Evolutionary conservation across 768 basidiomycete genomes (phyloP).

Genomic region (Gloeophyllum trabeum): DNA sequence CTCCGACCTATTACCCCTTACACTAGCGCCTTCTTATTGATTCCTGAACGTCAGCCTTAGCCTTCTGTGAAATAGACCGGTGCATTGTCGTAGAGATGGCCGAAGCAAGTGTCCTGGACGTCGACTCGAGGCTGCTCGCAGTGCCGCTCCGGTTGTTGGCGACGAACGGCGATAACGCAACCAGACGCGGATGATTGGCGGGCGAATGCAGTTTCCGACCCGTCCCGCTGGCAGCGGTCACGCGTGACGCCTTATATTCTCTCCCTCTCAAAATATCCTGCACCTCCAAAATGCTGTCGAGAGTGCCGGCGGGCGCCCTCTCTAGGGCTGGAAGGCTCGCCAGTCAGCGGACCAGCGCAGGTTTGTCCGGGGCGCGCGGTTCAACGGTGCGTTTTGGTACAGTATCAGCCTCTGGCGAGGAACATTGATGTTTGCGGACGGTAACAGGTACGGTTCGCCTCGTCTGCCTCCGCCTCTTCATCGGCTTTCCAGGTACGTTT

Average conservation of each 20-base stretch:
- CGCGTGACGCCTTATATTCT: constrained; percentile 32
- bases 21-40: too few species aligned
- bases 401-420: constrained; percentile 1
- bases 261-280: constrained; percentile 29
- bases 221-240: constrained; percentile 16
- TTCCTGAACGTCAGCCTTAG: too few species aligned
- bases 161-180: too few species aligned
- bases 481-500: constrained; percentile 53
- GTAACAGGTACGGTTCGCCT: constrained; percentile 60
- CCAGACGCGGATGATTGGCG: too few species aligned
- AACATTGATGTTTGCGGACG: constrained; percentile 11
- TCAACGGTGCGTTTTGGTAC: constrained; percentile 13
- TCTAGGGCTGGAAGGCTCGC: constrained; percentile 40
- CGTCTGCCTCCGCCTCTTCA: constrained; percentile 44
- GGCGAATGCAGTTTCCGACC: too few species aligned
- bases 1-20: too few species aligned
- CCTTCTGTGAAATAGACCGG: too few species aligned
- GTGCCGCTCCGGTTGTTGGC: too few species aligned
- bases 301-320: constrained; percentile 67
- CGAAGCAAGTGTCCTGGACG: too few species aligned
- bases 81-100: too few species aligned
- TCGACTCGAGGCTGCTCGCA: too few species aligned
- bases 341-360: constrained; percentile 35
- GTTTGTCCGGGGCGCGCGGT: constrained; percentile 41
- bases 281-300: constrained; percentile 66